Evolutionary conservation across 306 rosid genomes (phyloP), one percentile per base, ranked within the genome.

Genomic region (Trichosanthes truncata): DNA sequence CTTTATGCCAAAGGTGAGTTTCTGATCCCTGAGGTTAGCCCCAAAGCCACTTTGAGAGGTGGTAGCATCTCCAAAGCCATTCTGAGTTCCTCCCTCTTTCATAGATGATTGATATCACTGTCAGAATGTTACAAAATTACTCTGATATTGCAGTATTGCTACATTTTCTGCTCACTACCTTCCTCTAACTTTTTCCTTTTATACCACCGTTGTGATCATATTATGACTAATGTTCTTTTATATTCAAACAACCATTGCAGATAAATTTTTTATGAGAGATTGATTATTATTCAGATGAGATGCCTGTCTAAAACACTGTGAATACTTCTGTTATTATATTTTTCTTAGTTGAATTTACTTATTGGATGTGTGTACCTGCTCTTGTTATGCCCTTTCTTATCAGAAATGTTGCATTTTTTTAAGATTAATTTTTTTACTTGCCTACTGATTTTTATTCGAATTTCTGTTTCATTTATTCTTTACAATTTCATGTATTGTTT

Each of bases 401-500:
- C 36, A 72, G 36, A 43, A 7, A 25, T 43, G n/a, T 46, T 71
- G 5, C 20, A 20, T 23, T 79, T 63, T 15, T 60, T 9, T 20
- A 9, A 26, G 17, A 38, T 48, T 7, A 40, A 35, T 40, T 23
- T 3, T 40, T 41, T 59, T 23, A 49, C 26, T 6, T 52, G 2
- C 20, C 15, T 60, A 18, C 57, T 29, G 29, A 20, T 20, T 17
- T 59, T 48, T 55, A 35, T 48, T 49, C 36, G 21, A 48, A 13
- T 40, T 38, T 61, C 57, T 66, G 20, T 74, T 25, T 49, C 23
- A 49, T 41, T 62, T 3, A 7, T 82, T 80, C 11, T 72, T 57
- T 46, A 55, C 55, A 79, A 67, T 84, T 43, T 72, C 40, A 74
- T 67, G 48, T 72, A 49, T 62, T 60, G 75, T 83, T 75, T 20